A percentile compares a stretch with the other conserved stretches of the same genome.
phyloP scores from a whole-genome alignment of 179 eudicot species.

The Drosera spatulata region DNA sequence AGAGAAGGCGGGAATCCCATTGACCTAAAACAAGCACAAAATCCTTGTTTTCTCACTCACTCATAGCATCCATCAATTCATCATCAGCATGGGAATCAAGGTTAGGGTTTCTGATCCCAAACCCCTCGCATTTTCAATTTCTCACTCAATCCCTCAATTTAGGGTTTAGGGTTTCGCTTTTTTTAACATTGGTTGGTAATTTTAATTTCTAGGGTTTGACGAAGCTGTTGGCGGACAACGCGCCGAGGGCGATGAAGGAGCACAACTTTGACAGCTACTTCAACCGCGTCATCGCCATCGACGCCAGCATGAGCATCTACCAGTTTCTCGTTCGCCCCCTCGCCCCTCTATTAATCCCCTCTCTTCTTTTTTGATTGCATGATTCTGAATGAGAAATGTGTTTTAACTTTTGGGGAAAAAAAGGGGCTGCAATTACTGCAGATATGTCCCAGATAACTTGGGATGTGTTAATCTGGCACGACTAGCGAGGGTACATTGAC shows the following conservation, averaged over 20 bases:
- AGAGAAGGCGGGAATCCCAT: too few relatives aligned
- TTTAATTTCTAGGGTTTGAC: slow-evolving; percentile 64
- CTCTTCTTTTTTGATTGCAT: background rate
- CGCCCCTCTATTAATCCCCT: background rate
- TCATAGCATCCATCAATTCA: too few relatives aligned
- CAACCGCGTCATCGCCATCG: slow-evolving; percentile 80
- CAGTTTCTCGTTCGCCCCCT: slow-evolving; percentile 68
- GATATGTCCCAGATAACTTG: too few relatives aligned
- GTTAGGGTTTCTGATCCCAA: slow-evolving; percentile 1
- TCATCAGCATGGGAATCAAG: slow-evolving; percentile 9
- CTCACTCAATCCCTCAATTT: background rate
- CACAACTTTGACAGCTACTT: slow-evolving; percentile 97
- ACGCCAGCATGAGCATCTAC: slow-evolving; percentile 99
- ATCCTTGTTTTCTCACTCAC: too few relatives aligned
- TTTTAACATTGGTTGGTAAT: background rate
- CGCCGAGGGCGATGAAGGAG: slow-evolving; percentile 88
- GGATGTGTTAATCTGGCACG: too few relatives aligned
- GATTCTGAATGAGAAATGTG: too few relatives aligned
- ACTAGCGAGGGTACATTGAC: too few relatives aligned
- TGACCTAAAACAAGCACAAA: too few relatives aligned
- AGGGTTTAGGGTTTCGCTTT: background rate
- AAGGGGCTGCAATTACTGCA: background rate
- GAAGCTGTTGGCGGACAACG: slow-evolving; percentile 91
- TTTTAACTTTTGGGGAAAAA: too few relatives aligned
- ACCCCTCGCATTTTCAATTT: background rate